Evolutionary conservation across 768 basidiomycete genomes (phyloP).

Genomic region (Roridomyces roridus): DNA sequence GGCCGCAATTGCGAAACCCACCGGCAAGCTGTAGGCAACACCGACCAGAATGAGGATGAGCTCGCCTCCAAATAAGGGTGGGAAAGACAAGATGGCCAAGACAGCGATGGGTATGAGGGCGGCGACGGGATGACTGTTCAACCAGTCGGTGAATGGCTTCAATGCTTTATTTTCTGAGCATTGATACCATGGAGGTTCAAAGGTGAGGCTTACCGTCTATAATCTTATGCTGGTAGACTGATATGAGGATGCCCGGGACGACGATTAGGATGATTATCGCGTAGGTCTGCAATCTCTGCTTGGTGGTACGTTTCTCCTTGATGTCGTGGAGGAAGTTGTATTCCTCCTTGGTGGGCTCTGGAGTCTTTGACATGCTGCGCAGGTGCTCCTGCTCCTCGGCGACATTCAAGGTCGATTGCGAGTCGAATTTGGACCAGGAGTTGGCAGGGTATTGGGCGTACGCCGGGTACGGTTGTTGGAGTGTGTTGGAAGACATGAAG

Average conservation of each 20-base stretch:
- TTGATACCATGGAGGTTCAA: too few relatives aligned
- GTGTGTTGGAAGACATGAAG: too few relatives aligned
- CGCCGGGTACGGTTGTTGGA: too few relatives aligned
- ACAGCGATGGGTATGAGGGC: conserved; percentile 63
- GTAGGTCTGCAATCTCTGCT: conserved; percentile 25
- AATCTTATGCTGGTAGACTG: conserved; percentile 53
- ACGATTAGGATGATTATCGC: conserved; percentile 36
- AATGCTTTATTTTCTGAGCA: too few relatives aligned
- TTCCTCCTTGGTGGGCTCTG: conserved; percentile 45
- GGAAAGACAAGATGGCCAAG: conserved; percentile 50
- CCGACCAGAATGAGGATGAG: not conserved
- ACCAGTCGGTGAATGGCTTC: conserved; percentile 52
- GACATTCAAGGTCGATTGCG: too few relatives aligned
- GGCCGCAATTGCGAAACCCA: conserved; percentile 60
- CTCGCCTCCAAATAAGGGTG: not conserved
- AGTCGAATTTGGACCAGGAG: too few relatives aligned
- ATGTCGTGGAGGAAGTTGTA: conserved; percentile 31
- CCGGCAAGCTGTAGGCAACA: conserved; percentile 2
- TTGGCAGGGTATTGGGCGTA: too few relatives aligned
- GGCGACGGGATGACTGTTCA: conserved; percentile 50
- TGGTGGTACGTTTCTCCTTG: not conserved
- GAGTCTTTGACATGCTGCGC: conserved; percentile 32
- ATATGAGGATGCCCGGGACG: conserved; percentile 41
- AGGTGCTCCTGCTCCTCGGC: too few relatives aligned
- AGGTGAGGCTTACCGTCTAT: conserved; percentile 38